Conservation (phyloP, 495 filamentous ascomycete genomes). For the Glonium stellatum region DNA sequence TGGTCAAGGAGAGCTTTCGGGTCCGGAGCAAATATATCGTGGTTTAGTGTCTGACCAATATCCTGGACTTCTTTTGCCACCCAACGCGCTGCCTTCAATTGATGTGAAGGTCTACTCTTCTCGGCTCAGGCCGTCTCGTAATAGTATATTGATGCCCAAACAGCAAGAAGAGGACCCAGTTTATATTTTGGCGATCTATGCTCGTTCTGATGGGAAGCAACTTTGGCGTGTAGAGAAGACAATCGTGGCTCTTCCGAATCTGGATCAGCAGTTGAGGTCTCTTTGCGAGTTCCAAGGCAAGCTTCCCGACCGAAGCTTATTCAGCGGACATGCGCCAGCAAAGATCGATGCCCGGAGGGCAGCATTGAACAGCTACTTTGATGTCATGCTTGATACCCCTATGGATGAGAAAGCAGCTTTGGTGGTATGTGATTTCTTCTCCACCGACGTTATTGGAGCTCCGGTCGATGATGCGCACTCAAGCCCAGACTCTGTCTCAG, state of each 20-base stretch:
- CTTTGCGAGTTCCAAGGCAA: conserved; percentile 57
- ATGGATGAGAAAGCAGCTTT: conserved; percentile 76
- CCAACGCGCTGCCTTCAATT: conserved; percentile 82
- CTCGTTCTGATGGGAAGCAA: conserved; percentile 68
- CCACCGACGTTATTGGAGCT: conserved; percentile 74
- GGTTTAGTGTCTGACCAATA: conserved; percentile 77
- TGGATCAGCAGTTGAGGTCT: conserved; percentile 74
- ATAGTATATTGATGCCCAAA: conserved; percentile 67
- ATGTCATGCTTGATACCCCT: conserved; percentile 69
- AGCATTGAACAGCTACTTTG: conserved; percentile 78
- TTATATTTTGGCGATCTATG: conserved; percentile 80
- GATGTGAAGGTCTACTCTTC: conserved; percentile 84
- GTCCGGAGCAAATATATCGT: conserved; percentile 46
- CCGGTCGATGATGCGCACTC: conserved; percentile 47
- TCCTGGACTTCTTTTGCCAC: conserved; percentile 74
- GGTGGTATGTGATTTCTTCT: conserved; percentile 79
- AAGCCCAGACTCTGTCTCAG: conserved; percentile 38
- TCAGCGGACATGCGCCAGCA: conserved; percentile 87
- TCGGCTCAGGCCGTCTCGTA: conserved; percentile 81
- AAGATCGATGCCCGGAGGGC: conserved; percentile 82
- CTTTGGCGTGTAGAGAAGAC: conserved; percentile 94
- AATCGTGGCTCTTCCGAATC: conserved; percentile 65
- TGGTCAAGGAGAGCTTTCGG: conserved; percentile 36
- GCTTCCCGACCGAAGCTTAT: conserved; percentile 77
- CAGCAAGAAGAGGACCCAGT: conserved; percentile 79